These are phyloP conservation scores for Xylaria longipes DNA, from an alignment of 495 filamentous ascomycete genomes.

Conservation along the genomic window DNA sequence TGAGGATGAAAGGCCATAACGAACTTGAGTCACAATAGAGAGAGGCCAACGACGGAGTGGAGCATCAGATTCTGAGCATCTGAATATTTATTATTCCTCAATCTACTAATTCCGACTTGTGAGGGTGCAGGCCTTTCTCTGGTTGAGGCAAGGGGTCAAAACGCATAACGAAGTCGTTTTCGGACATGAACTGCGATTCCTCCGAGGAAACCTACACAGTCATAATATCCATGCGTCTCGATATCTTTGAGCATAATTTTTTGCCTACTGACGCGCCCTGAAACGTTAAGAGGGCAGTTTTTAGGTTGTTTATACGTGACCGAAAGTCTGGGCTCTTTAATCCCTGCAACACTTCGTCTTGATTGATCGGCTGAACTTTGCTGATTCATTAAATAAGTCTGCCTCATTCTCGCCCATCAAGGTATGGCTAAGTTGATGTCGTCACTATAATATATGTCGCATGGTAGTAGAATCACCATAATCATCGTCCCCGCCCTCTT, in stretches of 20 bases:
- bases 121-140: background rate
- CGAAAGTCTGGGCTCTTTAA: background rate
- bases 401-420: background rate
- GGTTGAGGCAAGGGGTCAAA: background rate
- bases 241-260: background rate
- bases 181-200: background rate
- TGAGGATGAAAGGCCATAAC: background rate
- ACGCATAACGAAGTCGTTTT: background rate
- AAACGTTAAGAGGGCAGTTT: background rate
- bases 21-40: background rate
- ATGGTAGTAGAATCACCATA: slow-evolving; percentile 17
- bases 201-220: background rate
- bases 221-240: background rate
- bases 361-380: background rate
- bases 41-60: background rate
- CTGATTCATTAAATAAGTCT: background rate
- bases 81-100: background rate
- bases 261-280: background rate
- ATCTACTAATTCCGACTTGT: background rate
- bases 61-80: background rate
- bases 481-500: slow-evolving; percentile 45
- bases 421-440: background rate
- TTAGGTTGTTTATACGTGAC: background rate
- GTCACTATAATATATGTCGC: background rate
- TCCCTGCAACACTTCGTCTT: slow-evolving; percentile 18